phyloP scores from a whole-genome alignment of 1,284 basidiomycete genomes.

The Apiotrichum domesticum region DNA sequence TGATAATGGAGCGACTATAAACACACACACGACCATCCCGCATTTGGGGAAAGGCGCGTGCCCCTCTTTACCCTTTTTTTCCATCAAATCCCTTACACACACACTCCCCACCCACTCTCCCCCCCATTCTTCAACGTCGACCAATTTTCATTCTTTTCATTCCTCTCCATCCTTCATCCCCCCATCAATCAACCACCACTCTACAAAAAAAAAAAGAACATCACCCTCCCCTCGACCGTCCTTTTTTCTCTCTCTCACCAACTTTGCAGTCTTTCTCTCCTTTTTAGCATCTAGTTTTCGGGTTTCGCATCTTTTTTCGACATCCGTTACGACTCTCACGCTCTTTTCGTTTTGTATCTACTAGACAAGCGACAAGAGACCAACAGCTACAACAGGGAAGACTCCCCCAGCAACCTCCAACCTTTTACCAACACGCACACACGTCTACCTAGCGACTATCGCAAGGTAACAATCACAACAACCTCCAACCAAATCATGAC shows the following conservation, averaged over 20 bases:
- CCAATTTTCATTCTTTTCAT: too few species aligned
- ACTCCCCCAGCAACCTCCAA: neutral
- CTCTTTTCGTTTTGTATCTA: neutral
- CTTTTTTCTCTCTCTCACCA: neutral
- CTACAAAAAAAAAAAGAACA: neutral
- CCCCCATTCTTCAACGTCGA: neutral
- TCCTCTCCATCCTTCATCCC: too few species aligned
- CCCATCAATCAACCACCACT: neutral
- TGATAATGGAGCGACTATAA: too few species aligned
- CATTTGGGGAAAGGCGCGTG: too few species aligned
- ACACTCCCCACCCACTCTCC: neutral
- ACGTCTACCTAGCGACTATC: conserved; percentile 4
- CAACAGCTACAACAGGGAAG: neutral
- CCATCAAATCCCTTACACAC: neutral
- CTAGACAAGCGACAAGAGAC: neutral
- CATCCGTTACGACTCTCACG: neutral
- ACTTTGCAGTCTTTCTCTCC: neutral
- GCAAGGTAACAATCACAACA: conserved; percentile 8
- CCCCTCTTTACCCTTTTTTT: neutral
- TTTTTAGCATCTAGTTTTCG: neutral
- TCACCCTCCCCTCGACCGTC: neutral
- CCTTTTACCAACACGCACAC: neutral
- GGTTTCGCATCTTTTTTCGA: neutral
- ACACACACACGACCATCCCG: too few species aligned
- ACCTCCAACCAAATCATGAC: conserved; percentile 30